Evolutionary conservation across 2,329 filamentous ascomycete genomes (phyloP), one percentile per base, ranked within the genome.

Genomic region (Bipolaris oryzae): DNA sequence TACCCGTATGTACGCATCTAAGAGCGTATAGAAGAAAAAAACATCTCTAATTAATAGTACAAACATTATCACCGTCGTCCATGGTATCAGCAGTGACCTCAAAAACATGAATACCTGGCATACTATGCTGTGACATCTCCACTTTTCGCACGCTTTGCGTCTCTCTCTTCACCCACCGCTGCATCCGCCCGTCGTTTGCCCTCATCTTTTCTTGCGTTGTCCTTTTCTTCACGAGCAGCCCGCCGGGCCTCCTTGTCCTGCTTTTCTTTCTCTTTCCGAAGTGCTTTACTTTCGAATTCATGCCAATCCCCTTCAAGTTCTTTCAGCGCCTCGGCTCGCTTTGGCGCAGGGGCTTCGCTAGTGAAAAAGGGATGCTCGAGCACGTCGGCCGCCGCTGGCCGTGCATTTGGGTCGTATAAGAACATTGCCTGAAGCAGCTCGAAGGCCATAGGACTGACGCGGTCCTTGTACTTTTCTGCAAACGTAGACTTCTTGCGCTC

Each of bases 201-300:
- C 4, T 70, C 69, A 7, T 75, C 73, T 48, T 69, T 72, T 53
- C 67, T 63, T 5, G 60, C 55, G 13, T 34, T 51, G 33, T 73
- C 54, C 15, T 57, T 57, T 13, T 57, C 72, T 45, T 75, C 74
- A 25, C 73, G 59, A 20, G 72, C 74, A 16, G 62, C 69, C 38
- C 74, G 57, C 50, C 83, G 76, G 16, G 80, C 81, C 67, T 87
- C 85, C 60, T 83, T 82, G 58, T 88, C 85, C 54, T 79, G 77
- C 52, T 86, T 85, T 74, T 95, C 91, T 67, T 92, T 94, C 75
- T 97, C 93, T 66, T 95, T 95, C 31, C 95, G 85, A 23, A 96
- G 82, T 15, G 92, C 93, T 79, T 99, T 99, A 53, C 92, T 96
- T 79, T 99, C 95, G 70, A 98, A 96, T 74, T 99, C 95, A 73